phyloP scores from a whole-genome alignment of 2,329 filamentous ascomycete species.

The Stagonosporopsis cucurbitacearum region DNA sequence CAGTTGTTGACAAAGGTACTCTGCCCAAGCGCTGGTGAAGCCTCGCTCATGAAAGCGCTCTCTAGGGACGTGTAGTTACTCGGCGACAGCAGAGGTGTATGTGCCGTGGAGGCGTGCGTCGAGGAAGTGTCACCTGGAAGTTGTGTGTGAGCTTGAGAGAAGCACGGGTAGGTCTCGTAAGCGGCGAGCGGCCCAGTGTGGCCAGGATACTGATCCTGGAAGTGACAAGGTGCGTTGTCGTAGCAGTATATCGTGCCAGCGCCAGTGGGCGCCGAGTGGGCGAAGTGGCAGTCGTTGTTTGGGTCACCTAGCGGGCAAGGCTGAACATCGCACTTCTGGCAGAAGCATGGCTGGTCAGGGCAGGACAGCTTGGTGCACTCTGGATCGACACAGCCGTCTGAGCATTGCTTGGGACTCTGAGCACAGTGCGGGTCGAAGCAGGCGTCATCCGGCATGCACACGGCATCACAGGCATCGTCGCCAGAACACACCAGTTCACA shows the following conservation, averaged over 20 bases:
- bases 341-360: constrained; percentile 43
- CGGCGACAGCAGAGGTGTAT: constrained; percentile 41
- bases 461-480: constrained; percentile 38
- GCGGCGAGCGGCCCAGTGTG: constrained; percentile 30
- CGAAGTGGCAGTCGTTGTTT: constrained; percentile 41
- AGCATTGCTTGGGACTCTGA: constrained; percentile 35
- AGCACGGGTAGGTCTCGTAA: constrained; percentile 43
- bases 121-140: constrained; percentile 25
- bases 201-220: constrained; percentile 38
- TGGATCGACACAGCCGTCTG: constrained; percentile 43
- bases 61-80: constrained; percentile 44
- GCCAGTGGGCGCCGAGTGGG: constrained; percentile 39
- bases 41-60: constrained; percentile 36
- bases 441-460: constrained; percentile 38
- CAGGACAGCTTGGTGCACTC: constrained; percentile 44
- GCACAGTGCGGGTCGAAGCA: constrained; percentile 49
- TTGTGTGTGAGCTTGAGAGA: constrained; percentile 34
- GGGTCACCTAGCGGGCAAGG: constrained; percentile 43
- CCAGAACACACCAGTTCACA: constrained; percentile 36
- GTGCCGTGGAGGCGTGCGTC: constrained; percentile 34
- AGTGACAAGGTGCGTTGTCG: constrained; percentile 44
- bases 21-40: constrained; percentile 33
- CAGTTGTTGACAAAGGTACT: constrained; percentile 29
- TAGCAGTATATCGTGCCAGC: constrained; percentile 46
- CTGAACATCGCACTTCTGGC: constrained; percentile 41